These are phyloP conservation scores for Fagus sylvatica DNA, from an alignment of 306 rosid genomes.

Conservation along the genomic window DNA sequence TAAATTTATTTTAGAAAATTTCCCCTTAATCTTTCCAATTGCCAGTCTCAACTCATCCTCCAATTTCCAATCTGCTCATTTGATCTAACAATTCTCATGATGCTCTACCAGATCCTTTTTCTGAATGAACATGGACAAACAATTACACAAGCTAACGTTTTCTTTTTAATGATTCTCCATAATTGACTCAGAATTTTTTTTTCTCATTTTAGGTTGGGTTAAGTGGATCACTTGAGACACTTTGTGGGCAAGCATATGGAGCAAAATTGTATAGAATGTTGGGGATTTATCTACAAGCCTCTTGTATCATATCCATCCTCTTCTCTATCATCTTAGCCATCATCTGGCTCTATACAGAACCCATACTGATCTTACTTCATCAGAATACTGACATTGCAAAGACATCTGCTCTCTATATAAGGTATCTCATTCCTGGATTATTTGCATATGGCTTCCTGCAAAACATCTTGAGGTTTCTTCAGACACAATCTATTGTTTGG, in stretches of 20 bases:
- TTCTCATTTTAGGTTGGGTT: slow-evolving; percentile 55
- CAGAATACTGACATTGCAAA: slow-evolving; percentile 61
- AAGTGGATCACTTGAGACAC: slow-evolving; percentile 88
- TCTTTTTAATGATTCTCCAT: too few relatives aligned
- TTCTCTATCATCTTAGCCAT: slow-evolving; percentile 52
- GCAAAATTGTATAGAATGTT: slow-evolving; percentile 53
- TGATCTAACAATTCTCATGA: too few relatives aligned
- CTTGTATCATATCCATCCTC: slow-evolving; percentile 58
- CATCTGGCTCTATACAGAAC: slow-evolving; percentile 63
- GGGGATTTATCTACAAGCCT: slow-evolving; percentile 82
- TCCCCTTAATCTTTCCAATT: too few relatives aligned
- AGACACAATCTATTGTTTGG: slow-evolving; percentile 59
- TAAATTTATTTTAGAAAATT: too few relatives aligned
- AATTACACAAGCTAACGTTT: too few relatives aligned
- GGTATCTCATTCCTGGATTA: slow-evolving; percentile 61
- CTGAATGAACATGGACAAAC: too few relatives aligned
- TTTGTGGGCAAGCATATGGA: slow-evolving; percentile 89
- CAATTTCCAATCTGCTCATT: too few relatives aligned
- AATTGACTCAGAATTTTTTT: background rate
- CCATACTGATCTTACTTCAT: slow-evolving; percentile 52
- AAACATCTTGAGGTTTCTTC: slow-evolving; percentile 69
- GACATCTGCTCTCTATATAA: slow-evolving; percentile 57
- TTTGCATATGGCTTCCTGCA: slow-evolving; percentile 70
- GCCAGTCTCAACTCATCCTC: too few relatives aligned
- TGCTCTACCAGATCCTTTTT: too few relatives aligned